Evolutionary conservation across 495 filamentous ascomycete genomes (phyloP).

Genomic region (Sporormia fimetaria): DNA sequence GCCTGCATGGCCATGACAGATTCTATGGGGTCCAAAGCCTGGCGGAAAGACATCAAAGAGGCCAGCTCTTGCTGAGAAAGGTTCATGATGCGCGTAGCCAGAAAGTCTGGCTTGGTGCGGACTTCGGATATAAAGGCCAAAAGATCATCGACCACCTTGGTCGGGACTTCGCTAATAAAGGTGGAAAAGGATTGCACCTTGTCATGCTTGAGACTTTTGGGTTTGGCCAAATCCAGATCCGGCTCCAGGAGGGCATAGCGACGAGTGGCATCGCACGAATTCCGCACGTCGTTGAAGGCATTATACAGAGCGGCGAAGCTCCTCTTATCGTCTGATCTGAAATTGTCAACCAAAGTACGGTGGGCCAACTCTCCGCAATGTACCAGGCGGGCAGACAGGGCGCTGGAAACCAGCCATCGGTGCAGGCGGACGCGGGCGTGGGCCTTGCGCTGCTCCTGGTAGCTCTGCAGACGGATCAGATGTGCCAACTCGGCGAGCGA

Average conservation of each 20-base stretch:
- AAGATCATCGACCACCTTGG: constrained; percentile 60
- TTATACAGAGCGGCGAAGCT: constrained; percentile 79
- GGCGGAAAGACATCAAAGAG: constrained; percentile 60
- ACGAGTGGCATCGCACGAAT: constrained; percentile 64
- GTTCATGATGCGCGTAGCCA: constrained; percentile 65
- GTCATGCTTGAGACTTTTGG: constrained; percentile 27
- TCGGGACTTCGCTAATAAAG: constrained; percentile 72
- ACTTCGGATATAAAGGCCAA: constrained; percentile 70
- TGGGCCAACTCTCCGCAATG: constrained; percentile 68
- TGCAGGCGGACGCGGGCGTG: constrained; percentile 57
- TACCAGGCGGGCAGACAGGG: constrained; percentile 67
- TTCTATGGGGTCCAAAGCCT: constrained; percentile 65
- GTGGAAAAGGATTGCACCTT: constrained; percentile 40
- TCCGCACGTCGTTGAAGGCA: constrained; percentile 76
- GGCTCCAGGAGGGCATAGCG: constrained; percentile 58
- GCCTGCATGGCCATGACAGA: constrained; percentile 67
- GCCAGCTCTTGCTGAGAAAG: constrained; percentile 63
- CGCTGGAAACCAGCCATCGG: constrained; percentile 47
- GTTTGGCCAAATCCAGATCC: constrained; percentile 48
- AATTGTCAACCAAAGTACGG: constrained; percentile 73
- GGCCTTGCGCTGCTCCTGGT: constrained; percentile 60
- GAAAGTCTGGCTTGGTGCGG: constrained; percentile 72
- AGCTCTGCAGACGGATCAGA: constrained; percentile 55
- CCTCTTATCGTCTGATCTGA: constrained; percentile 81
- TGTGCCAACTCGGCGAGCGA: constrained; percentile 61